Conservation (phyloP, 176 grass and related monocot genomes). For the Phoenix dactylifera region DNA sequence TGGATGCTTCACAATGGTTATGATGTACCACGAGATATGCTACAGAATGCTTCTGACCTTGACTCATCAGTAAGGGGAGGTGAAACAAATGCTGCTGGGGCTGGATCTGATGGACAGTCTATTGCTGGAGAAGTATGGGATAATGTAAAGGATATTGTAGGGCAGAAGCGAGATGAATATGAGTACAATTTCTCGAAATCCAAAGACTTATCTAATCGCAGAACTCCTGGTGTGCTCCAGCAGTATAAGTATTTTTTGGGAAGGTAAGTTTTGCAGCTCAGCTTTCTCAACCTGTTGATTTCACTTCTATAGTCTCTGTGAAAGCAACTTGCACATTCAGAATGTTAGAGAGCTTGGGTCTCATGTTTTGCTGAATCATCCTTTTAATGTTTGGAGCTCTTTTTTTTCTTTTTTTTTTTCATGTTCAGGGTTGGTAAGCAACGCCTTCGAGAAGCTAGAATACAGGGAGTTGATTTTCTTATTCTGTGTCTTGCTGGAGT, state of each 20-base stretch:
- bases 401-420: neutral
- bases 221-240: slow-evolving; percentile 47
- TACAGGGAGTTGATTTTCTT: slow-evolving; percentile 77
- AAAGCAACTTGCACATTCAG: too few species aligned
- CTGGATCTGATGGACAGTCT: slow-evolving; percentile 21
- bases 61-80: slow-evolving; percentile 37
- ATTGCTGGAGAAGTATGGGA: slow-evolving; percentile 57
- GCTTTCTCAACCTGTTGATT: neutral
- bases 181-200: slow-evolving; percentile 57
- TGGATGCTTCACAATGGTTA: slow-evolving; percentile 90
- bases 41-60: slow-evolving; percentile 39
- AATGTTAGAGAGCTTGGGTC: too few species aligned
- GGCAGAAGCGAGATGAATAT: slow-evolving; percentile 64
- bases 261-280: slow-evolving; percentile 27
- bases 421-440: slow-evolving; percentile 63
- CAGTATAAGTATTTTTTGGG: slow-evolving; percentile 84
- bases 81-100: slow-evolving; percentile 9
- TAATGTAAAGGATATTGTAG: slow-evolving; percentile 61
- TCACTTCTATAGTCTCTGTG: too few species aligned
- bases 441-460: slow-evolving; percentile 71
- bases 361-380: too few species aligned
- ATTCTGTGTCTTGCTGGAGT: slow-evolving; percentile 71
- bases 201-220: slow-evolving; percentile 56
- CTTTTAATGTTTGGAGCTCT: too few species aligned
- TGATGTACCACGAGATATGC: slow-evolving; percentile 66